Percentiles rank a stretch among this genome's conserved stretches.
phyloP scores from a whole-genome alignment of 768 basidiomycete species.

The Rubroboletus pulcherrimus region DNA sequence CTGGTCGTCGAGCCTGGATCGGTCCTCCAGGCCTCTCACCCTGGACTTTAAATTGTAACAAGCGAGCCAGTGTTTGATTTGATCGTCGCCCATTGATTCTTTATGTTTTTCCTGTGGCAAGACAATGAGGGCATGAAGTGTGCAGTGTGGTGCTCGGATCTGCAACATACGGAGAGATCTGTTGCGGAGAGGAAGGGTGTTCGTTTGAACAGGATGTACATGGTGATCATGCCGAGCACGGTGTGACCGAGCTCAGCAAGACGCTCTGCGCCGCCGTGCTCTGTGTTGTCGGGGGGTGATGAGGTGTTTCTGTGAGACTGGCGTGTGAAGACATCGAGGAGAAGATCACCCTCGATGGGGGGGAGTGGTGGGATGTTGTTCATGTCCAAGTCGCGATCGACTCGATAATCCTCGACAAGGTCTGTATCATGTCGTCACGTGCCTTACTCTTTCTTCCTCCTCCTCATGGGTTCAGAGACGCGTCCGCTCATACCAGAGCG shows the following conservation, averaged over 20 bases:
- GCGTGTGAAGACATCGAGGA: conserved; percentile 59
- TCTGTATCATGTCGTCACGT: conserved; percentile 14
- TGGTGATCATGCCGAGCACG: conserved; percentile 50
- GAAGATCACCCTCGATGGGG: conserved; percentile 51
- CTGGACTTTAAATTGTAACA: conserved; percentile 51
- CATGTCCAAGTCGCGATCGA: conserved; percentile 21
- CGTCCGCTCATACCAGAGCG: conserved; percentile 67
- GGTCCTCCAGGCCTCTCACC: conserved; percentile 44
- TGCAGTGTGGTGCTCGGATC: neutral
- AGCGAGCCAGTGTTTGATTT: conserved; percentile 47
- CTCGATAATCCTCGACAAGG: neutral
- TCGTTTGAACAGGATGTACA: conserved; percentile 45
- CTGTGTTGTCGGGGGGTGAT: conserved; percentile 36
- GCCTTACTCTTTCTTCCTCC: conserved; percentile 1
- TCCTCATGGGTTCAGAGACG: conserved; percentile 12
- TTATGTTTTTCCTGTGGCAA: conserved; percentile 20
- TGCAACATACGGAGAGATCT: conserved; percentile 42
- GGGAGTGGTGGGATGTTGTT: conserved; percentile 46
- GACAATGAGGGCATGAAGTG: neutral
- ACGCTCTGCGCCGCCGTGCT: conserved; percentile 57
- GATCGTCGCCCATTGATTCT: conserved; percentile 35
- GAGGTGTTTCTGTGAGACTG: conserved; percentile 32
- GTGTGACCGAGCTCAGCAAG: conserved; percentile 55
- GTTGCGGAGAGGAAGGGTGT: conserved; percentile 40
- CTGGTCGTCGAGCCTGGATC: conserved; percentile 34